Base-by-base conservation (phyloP, 225 moss, liverwort and hornwort species). In the Climacium dendroides region DNA sequence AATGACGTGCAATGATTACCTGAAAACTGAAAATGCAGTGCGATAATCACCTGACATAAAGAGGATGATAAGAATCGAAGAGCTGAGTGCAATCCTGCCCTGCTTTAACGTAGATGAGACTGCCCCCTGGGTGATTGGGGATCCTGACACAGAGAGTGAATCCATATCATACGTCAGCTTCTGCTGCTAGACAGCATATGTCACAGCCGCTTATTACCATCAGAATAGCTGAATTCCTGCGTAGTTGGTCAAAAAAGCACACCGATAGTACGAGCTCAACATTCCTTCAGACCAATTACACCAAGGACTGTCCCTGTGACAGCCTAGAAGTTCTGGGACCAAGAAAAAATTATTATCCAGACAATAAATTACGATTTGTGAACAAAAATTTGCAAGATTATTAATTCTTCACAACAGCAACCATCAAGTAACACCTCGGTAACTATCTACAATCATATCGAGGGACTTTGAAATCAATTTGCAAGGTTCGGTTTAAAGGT, bases 21-120 rank as follows among this genome's bases (percentile, higher is more conserved):
- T 97, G 85, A 96, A 94, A 87, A 60, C 60, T 60, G 43, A 80
- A 72, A 35, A 60, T 59, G 6, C 11, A 14, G 67, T 34, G 55
- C 59, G 39, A 81, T 54, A 64, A 65, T 83, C 76, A 98, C 98
- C 98, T 97, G 87, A 99, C 99, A 89, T 97, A 99, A 37, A 99
- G 97, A 30, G 98, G 99, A 84, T 99, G 99, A 84, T 99, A 99
- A 34, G 99, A 99, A 79, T 97, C 97, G 84, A 99, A 97, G 71
- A 99, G 94, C 92, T 99, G 97, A 52, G 99, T 99, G 72, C 94
- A 96, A 89, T 99, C 97, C 91, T 99, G 99, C 47, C 99, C 97
- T 81, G 99, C 99, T 89, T 99, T 99, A 87, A 99, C 96, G 72
- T 91, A 90, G 83, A 99, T 99, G 80, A 99, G 95, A 83, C 94